Percentiles rank a stretch among this genome's conserved stretches.
phyloP scores from a whole-genome alignment of 768 basidiomycete species.

The Boletellus ananiceps region DNA sequence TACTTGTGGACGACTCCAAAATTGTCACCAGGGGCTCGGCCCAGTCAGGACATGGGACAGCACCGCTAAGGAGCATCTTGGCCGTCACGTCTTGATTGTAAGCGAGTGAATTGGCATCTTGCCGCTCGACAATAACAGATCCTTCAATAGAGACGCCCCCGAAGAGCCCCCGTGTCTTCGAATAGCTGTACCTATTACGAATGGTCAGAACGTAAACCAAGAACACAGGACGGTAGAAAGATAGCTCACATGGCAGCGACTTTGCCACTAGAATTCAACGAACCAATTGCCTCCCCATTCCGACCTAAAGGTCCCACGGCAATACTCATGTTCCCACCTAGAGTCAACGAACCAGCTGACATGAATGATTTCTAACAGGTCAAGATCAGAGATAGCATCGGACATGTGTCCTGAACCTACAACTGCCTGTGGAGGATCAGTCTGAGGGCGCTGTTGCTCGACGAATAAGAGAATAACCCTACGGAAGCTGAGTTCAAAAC shows the following conservation, averaged over 20 bases:
- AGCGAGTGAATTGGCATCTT: slow-evolving; percentile 86
- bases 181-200: slow-evolving; percentile 72
- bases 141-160: slow-evolving; percentile 89
- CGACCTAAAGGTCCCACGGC: slow-evolving; percentile 91
- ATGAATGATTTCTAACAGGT: slow-evolving; percentile 74
- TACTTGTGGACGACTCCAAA: slow-evolving; percentile 65
- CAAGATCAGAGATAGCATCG: background rate
- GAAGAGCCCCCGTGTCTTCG: slow-evolving; percentile 89
- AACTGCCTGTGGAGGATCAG: slow-evolving; percentile 45
- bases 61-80: slow-evolving; percentile 77
- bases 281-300: slow-evolving; percentile 85
- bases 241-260: slow-evolving; percentile 79
- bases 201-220: slow-evolving; percentile 1
- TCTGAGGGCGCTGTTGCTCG: slow-evolving; percentile 5
- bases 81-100: slow-evolving; percentile 71
- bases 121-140: slow-evolving; percentile 87
- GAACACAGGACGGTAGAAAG: background rate
- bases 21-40: slow-evolving; percentile 69
- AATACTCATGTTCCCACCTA: slow-evolving; percentile 88
- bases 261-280: slow-evolving; percentile 79
- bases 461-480: slow-evolving; percentile 24
- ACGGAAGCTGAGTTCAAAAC: slow-evolving; percentile 82
- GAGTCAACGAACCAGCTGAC: slow-evolving; percentile 85
- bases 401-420: slow-evolving; percentile 37
- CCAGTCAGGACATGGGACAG: slow-evolving; percentile 72